Evolutionary conservation across 352 stramenopile species (phyloP).

Genomic region (Phytophthora constricta): DNA sequence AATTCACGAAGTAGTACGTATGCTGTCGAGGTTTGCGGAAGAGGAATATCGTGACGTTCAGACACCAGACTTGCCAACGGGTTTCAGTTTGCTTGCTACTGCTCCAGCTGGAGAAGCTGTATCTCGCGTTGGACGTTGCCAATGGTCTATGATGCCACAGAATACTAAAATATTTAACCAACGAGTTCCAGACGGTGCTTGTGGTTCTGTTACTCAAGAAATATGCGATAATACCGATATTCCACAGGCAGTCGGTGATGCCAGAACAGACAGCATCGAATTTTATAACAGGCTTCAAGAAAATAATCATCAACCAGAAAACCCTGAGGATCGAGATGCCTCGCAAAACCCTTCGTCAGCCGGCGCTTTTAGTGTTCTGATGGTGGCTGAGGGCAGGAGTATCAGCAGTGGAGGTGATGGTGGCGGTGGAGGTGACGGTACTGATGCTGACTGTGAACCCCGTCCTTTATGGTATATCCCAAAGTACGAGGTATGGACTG

Average conservation of each 20-base stretch:
- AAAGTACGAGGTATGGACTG: conserved; percentile 1
- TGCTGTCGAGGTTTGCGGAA: background rate
- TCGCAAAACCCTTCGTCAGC: no score
- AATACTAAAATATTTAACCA: background rate
- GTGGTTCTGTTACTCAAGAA: no score
- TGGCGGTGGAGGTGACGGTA: background rate
- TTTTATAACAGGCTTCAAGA: no score
- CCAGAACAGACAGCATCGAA: no score
- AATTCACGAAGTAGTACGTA: background rate
- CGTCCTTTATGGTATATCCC: conserved; percentile 8
- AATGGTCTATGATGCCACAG: background rate
- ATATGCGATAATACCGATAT: no score
- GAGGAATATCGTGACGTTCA: background rate
- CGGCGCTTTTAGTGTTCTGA: no score
- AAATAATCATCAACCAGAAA: no score
- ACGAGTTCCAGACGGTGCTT: no score
- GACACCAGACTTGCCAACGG: background rate
- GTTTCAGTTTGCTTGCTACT: background rate
- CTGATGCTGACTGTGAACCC: background rate
- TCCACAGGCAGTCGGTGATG: no score
- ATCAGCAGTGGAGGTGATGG: background rate
- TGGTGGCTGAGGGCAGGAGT: no score
- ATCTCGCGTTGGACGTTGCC: background rate
- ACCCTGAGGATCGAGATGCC: no score
- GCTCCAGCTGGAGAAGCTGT: background rate